Percentiles rank a stretch among this genome's conserved stretches.
These are phyloP conservation scores for Auriculariales sp. DNA, from an alignment of 768 basidiomycete species.

Conservation along the genomic window DNA sequence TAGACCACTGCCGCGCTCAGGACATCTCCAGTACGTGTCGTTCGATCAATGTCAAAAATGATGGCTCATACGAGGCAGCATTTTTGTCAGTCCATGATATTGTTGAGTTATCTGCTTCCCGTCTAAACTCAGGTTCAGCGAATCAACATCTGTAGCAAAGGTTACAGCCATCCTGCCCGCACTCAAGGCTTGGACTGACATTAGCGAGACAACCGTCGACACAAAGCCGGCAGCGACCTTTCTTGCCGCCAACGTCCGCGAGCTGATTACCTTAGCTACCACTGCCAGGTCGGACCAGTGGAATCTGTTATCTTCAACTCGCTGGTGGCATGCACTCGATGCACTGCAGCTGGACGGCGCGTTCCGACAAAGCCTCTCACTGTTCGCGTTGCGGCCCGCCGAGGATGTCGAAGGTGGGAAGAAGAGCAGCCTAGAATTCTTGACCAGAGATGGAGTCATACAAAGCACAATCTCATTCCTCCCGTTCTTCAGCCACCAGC, in stretches of 20 bases:
- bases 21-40: slow-evolving; percentile 37
- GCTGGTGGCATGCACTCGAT: slow-evolving; percentile 57
- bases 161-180: slow-evolving; percentile 56
- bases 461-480: slow-evolving; percentile 74
- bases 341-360: slow-evolving; percentile 46
- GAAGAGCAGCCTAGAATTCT: slow-evolving; percentile 39
- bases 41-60: not conserved
- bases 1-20: slow-evolving; percentile 33
- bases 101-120: not conserved
- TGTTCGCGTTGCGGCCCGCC: slow-evolving; percentile 33
- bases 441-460: slow-evolving; percentile 53
- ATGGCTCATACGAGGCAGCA: slow-evolving; percentile 26
- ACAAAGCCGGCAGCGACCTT: slow-evolving; percentile 41
- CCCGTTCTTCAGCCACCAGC: slow-evolving; percentile 69
- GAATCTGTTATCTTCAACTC: slow-evolving; percentile 34
- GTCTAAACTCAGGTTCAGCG: slow-evolving; percentile 29
- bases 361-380: slow-evolving; percentile 53
- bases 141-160: slow-evolving; percentile 88
- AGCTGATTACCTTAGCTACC: slow-evolving; percentile 36
- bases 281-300: slow-evolving; percentile 28
- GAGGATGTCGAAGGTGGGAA: slow-evolving; percentile 21
- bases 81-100: slow-evolving; percentile 48
- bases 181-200: slow-evolving; percentile 20
- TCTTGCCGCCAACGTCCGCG: slow-evolving; percentile 74
- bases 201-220: slow-evolving; percentile 16